These are phyloP conservation scores for Melampsora americana DNA, from an alignment of 1,284 basidiomycete species.

Conservation along the genomic window DNA sequence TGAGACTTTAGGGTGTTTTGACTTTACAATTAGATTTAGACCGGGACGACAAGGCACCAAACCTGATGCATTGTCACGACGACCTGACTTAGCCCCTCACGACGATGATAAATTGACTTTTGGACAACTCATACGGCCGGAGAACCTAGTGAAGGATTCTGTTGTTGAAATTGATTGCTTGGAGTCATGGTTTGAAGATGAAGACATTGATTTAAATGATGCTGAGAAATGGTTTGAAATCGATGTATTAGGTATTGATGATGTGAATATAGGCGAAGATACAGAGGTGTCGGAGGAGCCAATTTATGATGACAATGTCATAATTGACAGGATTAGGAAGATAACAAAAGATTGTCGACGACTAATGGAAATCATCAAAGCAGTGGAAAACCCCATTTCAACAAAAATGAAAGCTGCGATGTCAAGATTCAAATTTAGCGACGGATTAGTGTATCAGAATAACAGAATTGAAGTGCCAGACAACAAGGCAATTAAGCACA, in stretches of 20 bases:
- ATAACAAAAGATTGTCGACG: too few species aligned
- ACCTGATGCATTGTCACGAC: neutral
- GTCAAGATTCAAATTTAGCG: too few species aligned
- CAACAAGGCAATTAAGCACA: too few species aligned
- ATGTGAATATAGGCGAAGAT: neutral
- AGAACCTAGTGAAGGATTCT: neutral
- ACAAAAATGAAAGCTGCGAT: too few species aligned
- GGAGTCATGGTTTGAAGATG: neutral
- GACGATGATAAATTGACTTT: neutral
- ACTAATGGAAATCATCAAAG: too few species aligned
- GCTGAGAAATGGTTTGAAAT: neutral
- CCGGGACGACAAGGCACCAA: neutral
- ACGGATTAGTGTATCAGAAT: too few species aligned
- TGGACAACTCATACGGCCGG: neutral
- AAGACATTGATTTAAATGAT: conserved; percentile 43
- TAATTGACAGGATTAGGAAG: neutral
- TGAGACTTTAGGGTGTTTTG: neutral
- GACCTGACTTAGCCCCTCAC: neutral
- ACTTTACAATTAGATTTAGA: neutral
- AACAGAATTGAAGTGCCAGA: too few species aligned
- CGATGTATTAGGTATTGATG: neutral
- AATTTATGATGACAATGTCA: neutral
- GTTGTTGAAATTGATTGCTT: conserved; percentile 50
- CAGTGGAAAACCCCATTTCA: too few species aligned
- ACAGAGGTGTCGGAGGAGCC: neutral